Conservation (phyloP, 1,139 yeast genomes). For the Meyerozyma elateridarum region DNA sequence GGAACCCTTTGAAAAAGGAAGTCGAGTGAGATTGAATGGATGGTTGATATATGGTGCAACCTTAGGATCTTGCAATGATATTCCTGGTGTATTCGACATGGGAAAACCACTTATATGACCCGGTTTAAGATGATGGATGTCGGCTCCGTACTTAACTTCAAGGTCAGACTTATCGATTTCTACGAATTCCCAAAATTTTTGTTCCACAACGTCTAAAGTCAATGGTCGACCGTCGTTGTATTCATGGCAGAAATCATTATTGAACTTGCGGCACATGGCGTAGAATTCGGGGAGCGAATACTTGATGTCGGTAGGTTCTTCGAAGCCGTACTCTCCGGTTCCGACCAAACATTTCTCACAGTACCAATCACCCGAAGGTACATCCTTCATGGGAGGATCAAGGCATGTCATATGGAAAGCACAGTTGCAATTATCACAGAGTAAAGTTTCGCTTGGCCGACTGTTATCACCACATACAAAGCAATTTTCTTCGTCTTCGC, state of each 20-base stretch:
- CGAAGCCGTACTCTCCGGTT: slow-evolving; percentile 86
- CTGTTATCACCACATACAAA: slow-evolving; percentile 48
- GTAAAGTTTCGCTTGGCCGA: slow-evolving; percentile 46
- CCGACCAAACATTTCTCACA: slow-evolving; percentile 82
- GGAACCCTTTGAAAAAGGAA: slow-evolving; percentile 66
- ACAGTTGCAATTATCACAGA: slow-evolving; percentile 73
- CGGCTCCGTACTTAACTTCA: slow-evolving; percentile 73
- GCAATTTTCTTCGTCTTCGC: slow-evolving; percentile 40
- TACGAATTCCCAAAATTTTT: slow-evolving; percentile 57
- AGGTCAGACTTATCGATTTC: slow-evolving; percentile 41
- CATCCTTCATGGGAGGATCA: slow-evolving; percentile 40
- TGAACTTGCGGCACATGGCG: slow-evolving; percentile 51
- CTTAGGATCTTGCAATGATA: slow-evolving; percentile 13
- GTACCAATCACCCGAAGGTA: slow-evolving; percentile 67
- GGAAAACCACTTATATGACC: slow-evolving; percentile 73
- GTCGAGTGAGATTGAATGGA: slow-evolving; percentile 62
- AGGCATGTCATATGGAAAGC: slow-evolving; percentile 66
- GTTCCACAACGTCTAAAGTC: slow-evolving; percentile 43
- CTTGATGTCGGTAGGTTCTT: slow-evolving; percentile 54
- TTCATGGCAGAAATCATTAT: slow-evolving; percentile 27
- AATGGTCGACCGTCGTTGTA: slow-evolving; percentile 28
- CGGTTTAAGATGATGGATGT: slow-evolving; percentile 55
- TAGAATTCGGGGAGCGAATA: slow-evolving; percentile 63
- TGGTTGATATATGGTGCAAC: slow-evolving; percentile 43
- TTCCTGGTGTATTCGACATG: slow-evolving; percentile 30